phyloP scores from a whole-genome alignment of 768 basidiomycete species.

The Termitomyces titanicus region DNA sequence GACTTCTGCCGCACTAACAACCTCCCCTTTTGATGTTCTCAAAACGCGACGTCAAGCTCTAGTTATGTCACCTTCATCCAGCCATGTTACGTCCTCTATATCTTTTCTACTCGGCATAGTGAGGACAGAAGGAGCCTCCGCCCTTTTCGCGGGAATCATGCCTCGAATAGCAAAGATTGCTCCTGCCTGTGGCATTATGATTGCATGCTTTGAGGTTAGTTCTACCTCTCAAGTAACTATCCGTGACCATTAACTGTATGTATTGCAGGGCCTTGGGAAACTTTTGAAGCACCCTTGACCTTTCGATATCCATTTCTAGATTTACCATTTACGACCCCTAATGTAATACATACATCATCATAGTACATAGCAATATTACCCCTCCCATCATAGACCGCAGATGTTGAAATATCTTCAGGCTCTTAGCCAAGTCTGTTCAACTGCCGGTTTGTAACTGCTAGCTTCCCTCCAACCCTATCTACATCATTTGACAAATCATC shows the following conservation, averaged over 20 bases:
- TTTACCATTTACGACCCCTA: conserved; percentile 8
- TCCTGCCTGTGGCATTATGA: conserved; percentile 98
- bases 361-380: conserved; percentile 10
- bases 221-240: background rate
- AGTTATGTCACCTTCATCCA: conserved; percentile 53
- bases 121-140: conserved; percentile 71
- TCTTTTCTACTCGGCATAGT: conserved; percentile 67
- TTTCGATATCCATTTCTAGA: conserved; percentile 12
- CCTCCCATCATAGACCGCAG: conserved; percentile 4
- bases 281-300: conserved; percentile 36
- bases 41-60: conserved; percentile 92
- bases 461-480: conserved; percentile 73
- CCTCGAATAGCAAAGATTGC: conserved; percentile 95
- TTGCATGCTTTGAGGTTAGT: conserved; percentile 87
- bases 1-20: conserved; percentile 79
- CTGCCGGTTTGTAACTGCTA: conserved; percentile 77
- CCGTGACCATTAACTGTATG: conserved; percentile 8
- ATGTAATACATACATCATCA: conserved; percentile 12
- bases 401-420: background rate
- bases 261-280: conserved; percentile 54
- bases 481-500: conserved; percentile 77
- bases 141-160: conserved; percentile 79
- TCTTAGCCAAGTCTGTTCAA: conserved; percentile 69
- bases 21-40: conserved; percentile 94
- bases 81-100: conserved; percentile 47